A percentile compares a stretch with the other conserved stretches of the same genome.
phyloP scores from a whole-genome alignment of 495 filamentous ascomycete genomes.

The Pyrenopolyporus hunteri region DNA sequence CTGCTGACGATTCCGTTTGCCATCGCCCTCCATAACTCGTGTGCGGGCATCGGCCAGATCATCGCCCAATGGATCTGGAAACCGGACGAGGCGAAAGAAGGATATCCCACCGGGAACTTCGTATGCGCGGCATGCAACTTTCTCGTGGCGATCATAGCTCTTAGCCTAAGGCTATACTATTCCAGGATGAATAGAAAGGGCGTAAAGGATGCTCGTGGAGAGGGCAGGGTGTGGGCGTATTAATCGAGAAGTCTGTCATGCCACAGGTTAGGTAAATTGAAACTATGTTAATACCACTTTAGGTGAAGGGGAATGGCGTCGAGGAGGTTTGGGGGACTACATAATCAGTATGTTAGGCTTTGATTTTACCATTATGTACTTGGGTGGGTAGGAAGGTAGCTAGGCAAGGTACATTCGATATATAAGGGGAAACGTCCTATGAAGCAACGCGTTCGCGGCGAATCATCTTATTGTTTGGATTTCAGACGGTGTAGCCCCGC shows the following conservation, averaged over 20 bases:
- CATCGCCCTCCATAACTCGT: constrained; percentile 29
- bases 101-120: constrained; percentile 62
- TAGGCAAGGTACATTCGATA: too few relatives aligned
- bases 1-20: constrained; percentile 24
- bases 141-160: constrained; percentile 23
- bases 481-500: too few relatives aligned
- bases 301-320: background rate
- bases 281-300: background rate
- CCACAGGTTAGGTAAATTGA: too few relatives aligned
- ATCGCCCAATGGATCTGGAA: constrained; percentile 58
- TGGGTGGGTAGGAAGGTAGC: too few relatives aligned
- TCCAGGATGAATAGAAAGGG: constrained; percentile 27
- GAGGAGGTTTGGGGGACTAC: too few relatives aligned
- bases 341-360: too few relatives aligned
- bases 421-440: too few relatives aligned
- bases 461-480: too few relatives aligned
- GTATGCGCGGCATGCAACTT: constrained; percentile 53
- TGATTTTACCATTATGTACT: too few relatives aligned
- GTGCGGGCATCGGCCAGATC: constrained; percentile 31
- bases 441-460: too few relatives aligned
- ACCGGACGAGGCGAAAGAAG: constrained; percentile 49
- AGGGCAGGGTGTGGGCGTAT: constrained; percentile 30
- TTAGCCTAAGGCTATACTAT: constrained; percentile 25
- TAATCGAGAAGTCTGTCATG: too few relatives aligned
- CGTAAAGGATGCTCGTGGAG: constrained; percentile 17